These are phyloP conservation scores for Phlyctochytrium arcticum DNA, from an alignment of 192 early-diverging fungal genomes.

Conservation along the genomic window DNA sequence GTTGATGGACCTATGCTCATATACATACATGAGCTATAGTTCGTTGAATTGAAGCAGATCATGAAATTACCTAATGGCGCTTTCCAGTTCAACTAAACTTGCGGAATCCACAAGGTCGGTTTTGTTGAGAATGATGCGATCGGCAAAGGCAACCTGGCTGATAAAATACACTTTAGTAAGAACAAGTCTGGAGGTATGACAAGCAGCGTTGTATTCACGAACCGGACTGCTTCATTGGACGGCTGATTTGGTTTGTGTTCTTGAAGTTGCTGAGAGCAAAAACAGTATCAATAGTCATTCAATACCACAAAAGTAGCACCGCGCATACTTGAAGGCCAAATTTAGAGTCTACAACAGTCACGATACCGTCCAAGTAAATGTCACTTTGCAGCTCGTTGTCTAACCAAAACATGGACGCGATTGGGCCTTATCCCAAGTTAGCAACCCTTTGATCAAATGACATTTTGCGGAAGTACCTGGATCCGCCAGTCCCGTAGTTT, in stretches of 20 bases:
- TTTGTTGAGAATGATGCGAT: slow-evolving; percentile 87
- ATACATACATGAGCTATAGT: not conserved
- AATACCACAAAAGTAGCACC: not conserved
- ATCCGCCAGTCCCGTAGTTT: slow-evolving; percentile 85
- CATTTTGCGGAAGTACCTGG: slow-evolving; percentile 24
- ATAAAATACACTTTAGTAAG: too few species aligned
- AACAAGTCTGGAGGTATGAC: not conserved
- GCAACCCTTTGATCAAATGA: not conserved
- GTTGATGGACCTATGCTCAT: slow-evolving; percentile 38
- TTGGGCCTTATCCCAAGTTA: slow-evolving; percentile 53
- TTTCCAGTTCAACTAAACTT: slow-evolving; percentile 24
- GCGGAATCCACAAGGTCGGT: slow-evolving; percentile 59
- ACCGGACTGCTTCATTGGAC: slow-evolving; percentile 74
- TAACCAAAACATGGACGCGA: slow-evolving; percentile 95
- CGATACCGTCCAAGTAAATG: slow-evolving; percentile 86
- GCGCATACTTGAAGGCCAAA: slow-evolving; percentile 7
- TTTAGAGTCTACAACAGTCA: slow-evolving; percentile 82
- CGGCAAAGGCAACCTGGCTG: slow-evolving; percentile 81
- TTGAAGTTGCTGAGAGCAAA: slow-evolving; percentile 38
- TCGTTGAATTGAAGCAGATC: not conserved
- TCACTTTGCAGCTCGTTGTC: slow-evolving; percentile 90
- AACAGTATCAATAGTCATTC: not conserved
- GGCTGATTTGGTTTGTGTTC: slow-evolving; percentile 51
- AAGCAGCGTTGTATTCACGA: slow-evolving; percentile 2
- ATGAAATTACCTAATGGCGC: slow-evolving; percentile 36